phyloP scores from a whole-genome alignment of 345 rosid species.

The Rhodomyrtus tomentosa region DNA sequence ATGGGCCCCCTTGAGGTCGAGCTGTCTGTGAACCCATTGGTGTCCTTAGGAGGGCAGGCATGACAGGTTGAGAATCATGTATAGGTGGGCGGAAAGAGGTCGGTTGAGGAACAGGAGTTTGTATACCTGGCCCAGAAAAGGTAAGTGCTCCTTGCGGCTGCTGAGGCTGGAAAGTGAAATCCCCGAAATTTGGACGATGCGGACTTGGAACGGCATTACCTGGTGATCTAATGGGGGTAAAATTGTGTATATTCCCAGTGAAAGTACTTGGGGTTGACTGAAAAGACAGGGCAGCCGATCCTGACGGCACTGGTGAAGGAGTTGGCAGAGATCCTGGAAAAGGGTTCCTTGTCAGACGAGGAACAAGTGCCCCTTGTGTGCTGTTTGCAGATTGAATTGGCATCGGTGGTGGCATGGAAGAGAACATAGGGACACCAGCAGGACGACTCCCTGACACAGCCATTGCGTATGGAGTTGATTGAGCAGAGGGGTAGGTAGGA shows the following conservation, averaged over 20 bases:
- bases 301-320: conserved; percentile 12
- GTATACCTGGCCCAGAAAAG: conserved; percentile 30
- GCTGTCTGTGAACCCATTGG: conserved; percentile 25
- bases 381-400: conserved; percentile 14
- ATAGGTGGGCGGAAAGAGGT: conserved; percentile 14
- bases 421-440: conserved; percentile 11
- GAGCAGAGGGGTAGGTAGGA: conserved; percentile 1
- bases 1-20: conserved; percentile 5
- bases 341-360: conserved; percentile 7
- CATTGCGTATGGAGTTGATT: conserved; percentile 13
- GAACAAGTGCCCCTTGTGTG: background rate
- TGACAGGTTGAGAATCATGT: conserved; percentile 30
- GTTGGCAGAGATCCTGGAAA: background rate
- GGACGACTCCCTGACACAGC: conserved; percentile 19
- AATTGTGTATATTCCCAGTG: conserved; percentile 20
- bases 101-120: conserved; percentile 22
- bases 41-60: conserved; percentile 32
- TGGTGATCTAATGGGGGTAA: conserved; percentile 24
- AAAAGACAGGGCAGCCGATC: conserved; percentile 10
- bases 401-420: conserved; percentile 9
- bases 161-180: conserved; percentile 52
- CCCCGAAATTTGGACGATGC: conserved; percentile 32
- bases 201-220: conserved; percentile 13
- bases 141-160: conserved; percentile 23
- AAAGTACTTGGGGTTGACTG: conserved; percentile 15